Evolutionary conservation across 176 grass and related monocot genomes (phyloP).

Genomic region (Phragmites australis): DNA sequence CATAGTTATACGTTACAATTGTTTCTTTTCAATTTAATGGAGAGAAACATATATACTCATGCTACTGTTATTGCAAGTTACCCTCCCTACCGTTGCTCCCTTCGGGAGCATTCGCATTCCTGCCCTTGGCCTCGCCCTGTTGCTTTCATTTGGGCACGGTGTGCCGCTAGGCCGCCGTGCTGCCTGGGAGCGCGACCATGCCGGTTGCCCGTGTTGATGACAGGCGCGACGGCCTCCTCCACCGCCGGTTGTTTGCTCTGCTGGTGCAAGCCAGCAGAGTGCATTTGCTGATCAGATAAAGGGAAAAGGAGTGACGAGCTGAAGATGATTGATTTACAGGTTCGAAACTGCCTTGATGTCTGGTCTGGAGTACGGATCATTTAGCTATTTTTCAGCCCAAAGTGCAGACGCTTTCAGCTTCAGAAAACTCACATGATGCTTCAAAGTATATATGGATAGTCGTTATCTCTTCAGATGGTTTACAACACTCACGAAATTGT

Average conservation of each 20-base stretch:
- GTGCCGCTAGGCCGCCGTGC: not conserved
- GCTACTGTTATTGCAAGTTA: not conserved
- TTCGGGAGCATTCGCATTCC: not conserved
- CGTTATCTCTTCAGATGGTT: not conserved
- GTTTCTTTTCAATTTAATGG: too few species aligned
- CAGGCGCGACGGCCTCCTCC: not conserved
- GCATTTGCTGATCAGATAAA: not conserved
- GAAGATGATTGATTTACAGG: not conserved
- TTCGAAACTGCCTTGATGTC: not conserved
- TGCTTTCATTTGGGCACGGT: not conserved
- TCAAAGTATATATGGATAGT: not conserved
- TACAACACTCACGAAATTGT: not conserved
- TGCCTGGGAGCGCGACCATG: not conserved
- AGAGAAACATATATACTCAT: not conserved
- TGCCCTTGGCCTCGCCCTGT: not conserved
- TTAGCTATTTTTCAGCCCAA: not conserved
- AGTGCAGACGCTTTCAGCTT: not conserved
- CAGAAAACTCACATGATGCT: not conserved
- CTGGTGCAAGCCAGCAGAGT: not conserved
- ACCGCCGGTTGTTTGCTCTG: not conserved
- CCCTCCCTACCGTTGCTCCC: not conserved
- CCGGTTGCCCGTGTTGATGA: not conserved
- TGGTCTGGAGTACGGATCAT: not conserved
- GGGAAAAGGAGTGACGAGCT: not conserved
- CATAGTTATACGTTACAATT: too few species aligned